Percentiles rank a stretch among this genome's conserved stretches.
Evolutionary conservation across 2,329 filamentous ascomycete species (phyloP).

Genomic region (Colletotrichum orchidophilum): DNA sequence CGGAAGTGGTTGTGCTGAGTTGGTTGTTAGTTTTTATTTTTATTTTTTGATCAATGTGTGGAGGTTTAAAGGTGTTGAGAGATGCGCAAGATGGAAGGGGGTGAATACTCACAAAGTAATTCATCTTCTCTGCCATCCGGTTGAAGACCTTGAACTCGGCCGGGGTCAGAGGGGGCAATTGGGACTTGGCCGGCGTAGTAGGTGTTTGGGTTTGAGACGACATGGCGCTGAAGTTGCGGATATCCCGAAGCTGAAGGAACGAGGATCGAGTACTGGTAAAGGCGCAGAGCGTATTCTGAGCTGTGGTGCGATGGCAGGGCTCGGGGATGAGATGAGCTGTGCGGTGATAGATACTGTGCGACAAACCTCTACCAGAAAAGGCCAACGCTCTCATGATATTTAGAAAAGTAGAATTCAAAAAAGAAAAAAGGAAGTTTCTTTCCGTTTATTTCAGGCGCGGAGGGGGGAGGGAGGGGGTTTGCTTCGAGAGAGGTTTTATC

Average conservation of each 20-base stretch:
- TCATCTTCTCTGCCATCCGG: conserved; percentile 78
- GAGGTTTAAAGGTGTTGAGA: not conserved
- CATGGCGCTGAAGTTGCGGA: not conserved
- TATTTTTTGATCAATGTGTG: not conserved
- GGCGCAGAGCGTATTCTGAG: not conserved
- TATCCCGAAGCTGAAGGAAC: not conserved
- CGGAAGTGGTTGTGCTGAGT: conserved; percentile 80
- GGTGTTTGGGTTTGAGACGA: too few species aligned
- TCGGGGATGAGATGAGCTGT: not conserved
- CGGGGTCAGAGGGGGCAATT: conserved; percentile 69
- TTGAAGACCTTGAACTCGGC: conserved; percentile 77
- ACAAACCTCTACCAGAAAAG: not conserved
- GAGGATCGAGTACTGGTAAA: not conserved
- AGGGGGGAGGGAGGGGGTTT: not conserved
- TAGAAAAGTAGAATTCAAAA: too few species aligned
- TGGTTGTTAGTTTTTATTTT: conserved; percentile 26
- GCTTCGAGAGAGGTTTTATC: not conserved
- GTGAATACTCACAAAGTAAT: conserved; percentile 67
- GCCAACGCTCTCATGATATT: not conserved
- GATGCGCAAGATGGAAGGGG: not conserved
- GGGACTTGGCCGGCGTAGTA: not conserved
- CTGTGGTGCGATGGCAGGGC: not conserved
- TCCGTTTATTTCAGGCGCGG: not conserved
- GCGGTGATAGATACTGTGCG: not conserved
- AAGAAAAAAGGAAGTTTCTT: not conserved